These are phyloP conservation scores for Aquanectria penicillioides DNA, from an alignment of 2,329 filamentous ascomycete species.

Conservation along the genomic window DNA sequence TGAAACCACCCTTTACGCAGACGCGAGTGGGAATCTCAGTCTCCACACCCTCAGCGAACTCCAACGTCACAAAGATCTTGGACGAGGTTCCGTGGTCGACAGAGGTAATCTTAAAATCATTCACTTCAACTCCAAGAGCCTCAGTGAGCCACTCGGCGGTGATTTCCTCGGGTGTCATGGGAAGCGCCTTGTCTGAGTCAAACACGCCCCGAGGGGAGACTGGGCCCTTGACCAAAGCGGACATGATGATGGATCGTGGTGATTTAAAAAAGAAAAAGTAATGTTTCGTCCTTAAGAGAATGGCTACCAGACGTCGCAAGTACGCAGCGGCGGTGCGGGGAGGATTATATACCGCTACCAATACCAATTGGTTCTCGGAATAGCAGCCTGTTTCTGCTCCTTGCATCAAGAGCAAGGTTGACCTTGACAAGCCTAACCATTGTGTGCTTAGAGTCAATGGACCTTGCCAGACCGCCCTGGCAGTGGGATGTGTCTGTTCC, in stretches of 20 bases:
- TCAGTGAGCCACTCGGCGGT: conserved; percentile 15
- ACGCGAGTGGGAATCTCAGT: conserved; percentile 13
- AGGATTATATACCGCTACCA: too few species aligned
- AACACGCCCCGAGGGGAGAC: conserved; percentile 1
- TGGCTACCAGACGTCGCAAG: too few species aligned
- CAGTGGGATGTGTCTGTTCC: too few species aligned
- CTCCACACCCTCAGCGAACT: conserved; percentile 13
- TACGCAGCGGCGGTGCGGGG: too few species aligned
- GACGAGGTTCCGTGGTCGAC: conserved; percentile 13
- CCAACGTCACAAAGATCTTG: conserved; percentile 16
- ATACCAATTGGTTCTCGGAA: too few species aligned
- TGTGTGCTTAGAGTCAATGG: too few species aligned
- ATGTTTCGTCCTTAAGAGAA: too few species aligned
- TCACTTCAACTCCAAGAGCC: conserved; percentile 6
- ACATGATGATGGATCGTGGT: neutral
- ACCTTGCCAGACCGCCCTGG: too few species aligned
- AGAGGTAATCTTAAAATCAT: neutral
- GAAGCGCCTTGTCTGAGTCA: conserved; percentile 17
- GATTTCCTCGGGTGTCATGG: conserved; percentile 13
- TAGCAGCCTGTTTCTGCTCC: too few species aligned
- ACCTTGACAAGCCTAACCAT: too few species aligned
- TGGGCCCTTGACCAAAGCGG: conserved; percentile 7
- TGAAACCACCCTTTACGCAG: conserved; percentile 23
- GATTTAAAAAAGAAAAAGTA: too few species aligned
- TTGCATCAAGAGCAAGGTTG: too few species aligned